Evolutionary conservation across 176 grass and related monocot species (phyloP).

Genomic region (Juncus inflexus): DNA sequence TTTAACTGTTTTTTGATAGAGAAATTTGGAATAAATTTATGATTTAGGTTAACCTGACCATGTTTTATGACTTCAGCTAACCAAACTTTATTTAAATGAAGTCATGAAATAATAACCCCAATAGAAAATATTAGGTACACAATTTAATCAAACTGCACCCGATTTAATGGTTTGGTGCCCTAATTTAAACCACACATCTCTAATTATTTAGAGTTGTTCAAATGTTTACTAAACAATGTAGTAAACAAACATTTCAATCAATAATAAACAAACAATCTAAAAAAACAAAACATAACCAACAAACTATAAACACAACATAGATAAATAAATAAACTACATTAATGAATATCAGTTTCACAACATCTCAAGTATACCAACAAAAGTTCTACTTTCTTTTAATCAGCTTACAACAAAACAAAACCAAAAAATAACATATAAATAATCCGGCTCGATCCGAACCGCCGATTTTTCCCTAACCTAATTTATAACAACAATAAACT

Average conservation of each 20-base stretch:
- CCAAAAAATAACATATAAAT: constrained; percentile 13
- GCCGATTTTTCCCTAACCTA: not conserved
- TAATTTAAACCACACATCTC: not conserved
- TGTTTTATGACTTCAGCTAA: constrained; percentile 2
- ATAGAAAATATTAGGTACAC: not conserved
- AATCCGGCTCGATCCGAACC: not conserved
- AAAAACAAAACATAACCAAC: not conserved
- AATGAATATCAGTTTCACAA: not conserved
- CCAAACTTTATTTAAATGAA: not conserved
- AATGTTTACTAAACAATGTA: not conserved
- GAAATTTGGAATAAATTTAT: not conserved
- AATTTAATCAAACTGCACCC: not conserved
- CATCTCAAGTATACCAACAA: not conserved
- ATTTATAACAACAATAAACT: not conserved
- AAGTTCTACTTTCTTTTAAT: not conserved
- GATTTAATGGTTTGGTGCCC: constrained; percentile 8
- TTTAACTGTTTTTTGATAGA: too few species aligned
- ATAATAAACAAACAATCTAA: not conserved
- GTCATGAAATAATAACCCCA: not conserved
- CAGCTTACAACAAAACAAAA: constrained; percentile 8
- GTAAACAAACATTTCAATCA: not conserved
- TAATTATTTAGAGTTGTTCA: not conserved
- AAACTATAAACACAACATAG: not conserved
- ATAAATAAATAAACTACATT: not conserved
- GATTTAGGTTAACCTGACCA: constrained; percentile 7